These are phyloP conservation scores for Trichopus zeylanicus DNA, from an alignment of 116 monocot genomes.

Conservation along the genomic window DNA sequence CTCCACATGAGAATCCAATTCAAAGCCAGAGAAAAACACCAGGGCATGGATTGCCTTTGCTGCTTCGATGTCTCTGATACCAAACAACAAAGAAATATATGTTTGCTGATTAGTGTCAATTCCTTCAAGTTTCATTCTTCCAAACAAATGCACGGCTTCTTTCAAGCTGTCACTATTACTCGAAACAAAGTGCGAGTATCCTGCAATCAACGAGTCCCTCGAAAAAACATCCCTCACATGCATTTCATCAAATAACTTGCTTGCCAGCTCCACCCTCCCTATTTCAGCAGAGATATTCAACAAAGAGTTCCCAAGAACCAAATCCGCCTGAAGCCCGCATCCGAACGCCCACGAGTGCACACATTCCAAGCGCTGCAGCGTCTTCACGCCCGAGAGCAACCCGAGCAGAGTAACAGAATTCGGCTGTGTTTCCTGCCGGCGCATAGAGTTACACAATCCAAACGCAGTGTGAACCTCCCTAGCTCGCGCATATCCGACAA, in stretches of 20 bases:
- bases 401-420: conserved; percentile 54
- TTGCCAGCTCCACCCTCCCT: conserved; percentile 16
- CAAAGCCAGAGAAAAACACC: conserved; percentile 33
- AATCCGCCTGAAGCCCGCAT: conserved; percentile 23
- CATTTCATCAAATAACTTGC: conserved; percentile 53
- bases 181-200: conserved; percentile 29
- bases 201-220: conserved; percentile 56
- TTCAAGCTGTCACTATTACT: conserved; percentile 2
- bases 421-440: conserved; percentile 19
- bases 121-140: conserved; percentile 22
- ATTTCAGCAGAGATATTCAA: conserved; percentile 31
- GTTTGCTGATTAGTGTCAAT: conserved; percentile 39
- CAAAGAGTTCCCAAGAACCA: conserved; percentile 40
- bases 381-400: conserved; percentile 21
- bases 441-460: conserved; percentile 27
- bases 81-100: conserved; percentile 35
- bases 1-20: conserved; percentile 23
- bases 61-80: conserved; percentile 6
- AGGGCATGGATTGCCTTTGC: conserved; percentile 33
- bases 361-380: conserved; percentile 15
- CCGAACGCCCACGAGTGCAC: conserved; percentile 21
- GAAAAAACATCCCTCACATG: conserved; percentile 30
- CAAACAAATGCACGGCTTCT: conserved; percentile 24
- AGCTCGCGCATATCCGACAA: conserved; percentile 21
- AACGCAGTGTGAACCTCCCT: conserved; percentile 23